These are phyloP conservation scores for Umbelopsis sp. DNA, from an alignment of 192 early-diverging fungal genomes.

Conservation along the genomic window DNA sequence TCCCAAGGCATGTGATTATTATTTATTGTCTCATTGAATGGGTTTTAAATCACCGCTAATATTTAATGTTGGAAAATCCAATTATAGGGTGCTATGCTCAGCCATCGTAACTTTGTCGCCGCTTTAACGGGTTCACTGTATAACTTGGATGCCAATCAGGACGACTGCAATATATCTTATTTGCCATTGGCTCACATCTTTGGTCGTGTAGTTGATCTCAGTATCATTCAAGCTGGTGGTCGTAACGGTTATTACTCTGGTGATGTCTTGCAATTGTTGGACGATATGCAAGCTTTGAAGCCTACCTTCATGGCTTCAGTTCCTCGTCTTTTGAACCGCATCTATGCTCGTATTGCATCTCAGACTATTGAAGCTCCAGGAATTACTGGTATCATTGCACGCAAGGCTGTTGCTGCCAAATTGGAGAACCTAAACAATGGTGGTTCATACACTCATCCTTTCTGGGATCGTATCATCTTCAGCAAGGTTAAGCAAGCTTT, in stretches of 20 bases:
- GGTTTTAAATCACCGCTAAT: constrained; percentile 4
- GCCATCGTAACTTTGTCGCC: constrained; percentile 72
- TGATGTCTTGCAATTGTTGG: constrained; percentile 70
- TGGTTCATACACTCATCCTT: constrained; percentile 68
- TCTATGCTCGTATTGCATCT: constrained; percentile 78
- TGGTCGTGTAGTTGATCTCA: constrained; percentile 66
- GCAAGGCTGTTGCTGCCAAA: constrained; percentile 58
- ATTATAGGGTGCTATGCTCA: constrained; percentile 64
- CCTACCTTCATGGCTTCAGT: constrained; percentile 86
- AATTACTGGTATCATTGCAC: constrained; percentile 58
- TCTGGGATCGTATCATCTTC: constrained; percentile 93
- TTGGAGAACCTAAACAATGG: constrained; percentile 60
- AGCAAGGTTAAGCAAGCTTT: constrained; percentile 69
- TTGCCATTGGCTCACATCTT: constrained; percentile 92
- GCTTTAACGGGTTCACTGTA: constrained; percentile 33
- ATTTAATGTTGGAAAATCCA: not conserved
- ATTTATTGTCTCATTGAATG: not conserved
- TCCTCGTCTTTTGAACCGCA: constrained; percentile 86
- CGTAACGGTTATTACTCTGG: constrained; percentile 80
- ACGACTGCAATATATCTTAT: constrained; percentile 56
- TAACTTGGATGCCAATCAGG: constrained; percentile 11
- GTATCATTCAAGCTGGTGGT: constrained; percentile 56
- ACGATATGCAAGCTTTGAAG: constrained; percentile 78
- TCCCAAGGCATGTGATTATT: constrained; percentile 58
- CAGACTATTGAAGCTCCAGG: constrained; percentile 64